A percentile compares a stretch with the other conserved stretches of the same genome.
These are phyloP conservation scores for Metschnikowia borealis DNA, from an alignment of 805 yeast species.

Conservation along the genomic window DNA sequence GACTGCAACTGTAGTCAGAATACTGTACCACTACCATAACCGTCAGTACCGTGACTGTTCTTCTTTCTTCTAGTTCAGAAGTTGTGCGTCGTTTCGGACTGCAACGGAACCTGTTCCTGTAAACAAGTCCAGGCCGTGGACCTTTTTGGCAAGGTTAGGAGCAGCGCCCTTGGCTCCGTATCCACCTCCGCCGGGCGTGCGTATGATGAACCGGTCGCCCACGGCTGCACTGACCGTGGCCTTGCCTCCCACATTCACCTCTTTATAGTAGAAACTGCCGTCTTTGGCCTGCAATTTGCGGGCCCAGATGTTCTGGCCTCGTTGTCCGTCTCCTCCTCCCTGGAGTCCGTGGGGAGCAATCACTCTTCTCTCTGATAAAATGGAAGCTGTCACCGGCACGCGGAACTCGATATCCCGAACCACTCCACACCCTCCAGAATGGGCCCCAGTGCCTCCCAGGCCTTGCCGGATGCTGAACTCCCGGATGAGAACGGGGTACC, in stretches of 20 bases:
- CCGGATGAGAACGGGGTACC: conserved; percentile 19
- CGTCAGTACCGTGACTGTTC: too few species aligned
- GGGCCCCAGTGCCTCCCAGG: conserved; percentile 17
- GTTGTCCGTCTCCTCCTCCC: conserved; percentile 74
- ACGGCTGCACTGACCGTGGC: conserved; percentile 22
- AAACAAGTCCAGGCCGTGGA: conserved; percentile 17
- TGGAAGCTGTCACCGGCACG: conserved; percentile 17
- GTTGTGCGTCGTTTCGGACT: conserved; percentile 30
- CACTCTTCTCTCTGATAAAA: conserved; percentile 84
- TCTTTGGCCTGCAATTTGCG: conserved; percentile 16
- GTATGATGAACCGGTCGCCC: conserved; percentile 40
- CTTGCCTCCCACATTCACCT: conserved; percentile 19
- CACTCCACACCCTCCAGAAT: conserved; percentile 17
- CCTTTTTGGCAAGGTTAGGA: conserved; percentile 3
- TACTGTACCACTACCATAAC: too few species aligned
- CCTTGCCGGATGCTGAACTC: conserved; percentile 16
- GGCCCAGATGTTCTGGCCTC: conserved; percentile 52
- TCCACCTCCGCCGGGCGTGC: conserved; percentile 46
- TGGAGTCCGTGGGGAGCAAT: conserved; percentile 80
- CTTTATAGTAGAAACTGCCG: conserved; percentile 21
- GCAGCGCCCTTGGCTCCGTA: conserved; percentile 23
- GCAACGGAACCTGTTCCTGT: conserved; percentile 37
- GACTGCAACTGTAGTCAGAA: too few species aligned
- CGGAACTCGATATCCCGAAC: conserved; percentile 19
- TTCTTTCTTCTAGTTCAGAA: conserved; percentile 36